Conservation (phyloP, 495 filamentous ascomycete species). For the Penicillium daleae region DNA sequence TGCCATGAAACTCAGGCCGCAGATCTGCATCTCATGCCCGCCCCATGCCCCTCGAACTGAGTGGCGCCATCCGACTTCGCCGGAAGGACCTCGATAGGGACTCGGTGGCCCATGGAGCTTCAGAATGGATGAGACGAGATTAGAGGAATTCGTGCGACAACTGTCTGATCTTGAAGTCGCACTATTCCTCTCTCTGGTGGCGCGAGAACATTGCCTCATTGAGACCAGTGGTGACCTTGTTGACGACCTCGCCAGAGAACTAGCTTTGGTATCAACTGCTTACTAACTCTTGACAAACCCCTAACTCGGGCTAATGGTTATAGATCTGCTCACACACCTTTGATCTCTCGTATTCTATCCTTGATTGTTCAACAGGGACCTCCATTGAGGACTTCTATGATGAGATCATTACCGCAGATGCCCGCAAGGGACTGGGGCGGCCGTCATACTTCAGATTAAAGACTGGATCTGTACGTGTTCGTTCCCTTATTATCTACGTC, state of each 20-base stretch:
- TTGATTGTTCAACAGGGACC: constrained; percentile 72
- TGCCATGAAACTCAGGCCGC: constrained; percentile 18
- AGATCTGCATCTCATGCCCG: constrained; percentile 2
- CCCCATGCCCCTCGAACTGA: not conserved
- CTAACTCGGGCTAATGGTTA: constrained; percentile 4
- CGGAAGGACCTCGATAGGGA: not conserved
- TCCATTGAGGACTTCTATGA: constrained; percentile 79
- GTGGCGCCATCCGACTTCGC: constrained; percentile 8
- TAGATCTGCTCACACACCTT: constrained; percentile 73
- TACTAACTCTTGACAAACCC: not conserved
- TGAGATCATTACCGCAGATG: constrained; percentile 57
- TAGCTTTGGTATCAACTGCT: constrained; percentile 77
- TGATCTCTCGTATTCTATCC: constrained; percentile 63
- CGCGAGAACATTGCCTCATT: constrained; percentile 85
- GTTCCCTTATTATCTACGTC: not conserved
- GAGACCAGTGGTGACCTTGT: constrained; percentile 66
- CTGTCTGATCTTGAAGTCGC: constrained; percentile 91
- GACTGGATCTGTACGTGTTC: constrained; percentile 26
- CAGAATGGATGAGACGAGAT: constrained; percentile 62
- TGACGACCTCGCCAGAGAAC: constrained; percentile 68
- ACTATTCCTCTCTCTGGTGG: constrained; percentile 74
- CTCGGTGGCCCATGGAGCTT: constrained; percentile 13
- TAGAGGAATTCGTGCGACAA: constrained; percentile 67
- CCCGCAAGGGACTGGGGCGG: constrained; percentile 24
- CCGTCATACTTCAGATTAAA: constrained; percentile 25